These are phyloP conservation scores for Stephanodiscus minutulus DNA, from an alignment of 108 stramenopile species.

Conservation along the genomic window DNA sequence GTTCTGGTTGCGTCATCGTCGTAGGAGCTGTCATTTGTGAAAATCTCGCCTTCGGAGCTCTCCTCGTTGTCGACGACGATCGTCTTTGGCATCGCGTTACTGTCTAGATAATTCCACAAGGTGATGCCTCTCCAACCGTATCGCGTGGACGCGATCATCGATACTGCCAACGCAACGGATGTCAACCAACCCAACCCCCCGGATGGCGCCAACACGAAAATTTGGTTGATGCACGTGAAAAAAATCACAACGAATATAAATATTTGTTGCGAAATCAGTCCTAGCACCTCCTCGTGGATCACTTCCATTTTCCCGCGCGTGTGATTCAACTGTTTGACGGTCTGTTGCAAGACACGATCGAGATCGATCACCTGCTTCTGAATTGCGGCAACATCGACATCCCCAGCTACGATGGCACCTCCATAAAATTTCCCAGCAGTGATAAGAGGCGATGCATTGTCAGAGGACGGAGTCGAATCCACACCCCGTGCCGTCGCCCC, in stretches of 20 bases:
- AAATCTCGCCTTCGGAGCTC: neutral
- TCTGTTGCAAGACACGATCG: slow-evolving; percentile 40
- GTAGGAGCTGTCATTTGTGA: neutral
- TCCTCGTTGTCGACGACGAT: neutral
- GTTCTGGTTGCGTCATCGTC: neutral
- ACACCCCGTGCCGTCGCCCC: neutral
- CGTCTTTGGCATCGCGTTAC: slow-evolving; percentile 4
- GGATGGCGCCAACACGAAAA: slow-evolving; percentile 11
- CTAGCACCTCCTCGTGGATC: slow-evolving; percentile 33
- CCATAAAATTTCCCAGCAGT: slow-evolving; percentile 5
- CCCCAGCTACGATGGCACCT: neutral
- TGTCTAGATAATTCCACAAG: slow-evolving; percentile 24
- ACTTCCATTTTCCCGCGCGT: slow-evolving; percentile 41
- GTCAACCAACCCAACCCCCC: slow-evolving; percentile 16
- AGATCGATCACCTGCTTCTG: slow-evolving; percentile 32
- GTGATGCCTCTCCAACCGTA: slow-evolving; percentile 10
- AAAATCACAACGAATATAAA: slow-evolving; percentile 19
- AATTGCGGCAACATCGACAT: slow-evolving; percentile 11
- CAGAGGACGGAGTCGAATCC: neutral
- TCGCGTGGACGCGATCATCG: slow-evolving; percentile 6
- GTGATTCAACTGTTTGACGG: slow-evolving; percentile 36
- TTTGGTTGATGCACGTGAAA: slow-evolving; percentile 11
- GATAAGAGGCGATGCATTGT: neutral
- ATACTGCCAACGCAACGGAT: slow-evolving; percentile 3
- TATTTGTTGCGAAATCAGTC: slow-evolving; percentile 34